Conservation (phyloP, 805 yeast species). For the Myxozyma sirexii region DNA sequence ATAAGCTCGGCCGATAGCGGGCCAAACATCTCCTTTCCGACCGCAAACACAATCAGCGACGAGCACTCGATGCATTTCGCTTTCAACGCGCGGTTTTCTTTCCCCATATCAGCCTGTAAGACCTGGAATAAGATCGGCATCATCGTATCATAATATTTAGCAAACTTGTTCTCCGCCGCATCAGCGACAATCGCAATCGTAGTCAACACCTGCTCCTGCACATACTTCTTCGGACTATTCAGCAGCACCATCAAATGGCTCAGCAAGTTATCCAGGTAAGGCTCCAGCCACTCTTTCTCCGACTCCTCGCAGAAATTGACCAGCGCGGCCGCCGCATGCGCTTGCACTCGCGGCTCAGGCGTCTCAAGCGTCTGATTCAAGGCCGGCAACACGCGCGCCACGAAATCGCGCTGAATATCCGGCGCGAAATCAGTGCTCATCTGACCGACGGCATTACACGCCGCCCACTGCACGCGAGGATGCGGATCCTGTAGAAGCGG, state of each 20-base stretch:
- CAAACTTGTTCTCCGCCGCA: conserved; percentile 85
- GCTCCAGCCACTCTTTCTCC: conserved; percentile 80
- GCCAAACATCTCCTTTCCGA: conserved; percentile 84
- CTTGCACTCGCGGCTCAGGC: conserved; percentile 84
- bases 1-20: conserved; percentile 76
- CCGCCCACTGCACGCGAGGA: conserved; percentile 94
- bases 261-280: conserved; percentile 83
- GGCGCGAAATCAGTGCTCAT: conserved; percentile 91
- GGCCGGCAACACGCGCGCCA: conserved; percentile 80
- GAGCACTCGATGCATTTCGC: conserved; percentile 97
- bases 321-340: conserved; percentile 98
- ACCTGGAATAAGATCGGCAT: conserved; percentile 88
- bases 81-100: conserved; percentile 74
- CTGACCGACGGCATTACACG: conserved; percentile 96
- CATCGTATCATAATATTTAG: conserved; percentile 89
- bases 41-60: conserved; percentile 90
- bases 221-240: conserved; percentile 85
- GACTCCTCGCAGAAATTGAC: conserved; percentile 96
- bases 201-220: conserved; percentile 95
- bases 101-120: conserved; percentile 70
- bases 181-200: conserved; percentile 97
- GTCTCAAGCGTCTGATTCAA: conserved; percentile 77
- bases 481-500: conserved; percentile 86
- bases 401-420: conserved; percentile 77
- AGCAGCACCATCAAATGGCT: conserved; percentile 72